These are phyloP conservation scores for Amaranthus tricolor DNA, from an alignment of 179 eudicot species.

Conservation along the genomic window DNA sequence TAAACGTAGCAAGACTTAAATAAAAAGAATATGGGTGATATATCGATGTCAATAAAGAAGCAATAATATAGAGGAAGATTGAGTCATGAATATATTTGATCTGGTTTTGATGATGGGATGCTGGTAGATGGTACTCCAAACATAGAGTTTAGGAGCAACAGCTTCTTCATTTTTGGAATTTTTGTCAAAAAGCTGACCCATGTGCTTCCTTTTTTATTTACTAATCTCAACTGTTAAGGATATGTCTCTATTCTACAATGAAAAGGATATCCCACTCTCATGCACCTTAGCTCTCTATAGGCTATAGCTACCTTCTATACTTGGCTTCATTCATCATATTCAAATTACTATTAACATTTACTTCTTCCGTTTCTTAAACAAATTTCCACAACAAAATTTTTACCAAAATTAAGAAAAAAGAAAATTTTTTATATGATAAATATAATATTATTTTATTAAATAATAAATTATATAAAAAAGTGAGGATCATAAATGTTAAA, in stretches of 20 bases:
- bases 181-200: constrained; percentile 30
- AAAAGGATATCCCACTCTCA: no score
- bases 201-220: constrained; percentile 19
- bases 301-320: no score
- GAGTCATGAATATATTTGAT: constrained; percentile 20
- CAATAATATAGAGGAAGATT: constrained; percentile 24
- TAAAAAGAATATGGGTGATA: not conserved
- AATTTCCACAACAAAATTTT: no score
- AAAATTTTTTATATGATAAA: no score
- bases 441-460: no score
- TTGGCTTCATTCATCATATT: no score
- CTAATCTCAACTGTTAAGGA: not conserved
- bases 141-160: constrained; percentile 21
- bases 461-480: no score
- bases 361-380: no score
- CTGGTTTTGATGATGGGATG: constrained; percentile 15
- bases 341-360: no score
- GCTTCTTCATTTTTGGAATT: constrained; percentile 30
- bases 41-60: not conserved
- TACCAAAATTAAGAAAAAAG: no score
- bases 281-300: no score
- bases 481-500: no score
- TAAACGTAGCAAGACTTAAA: not conserved
- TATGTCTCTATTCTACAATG: constrained; percentile 7
- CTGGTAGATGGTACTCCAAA: not conserved